Conservation (phyloP, 805 yeast species). For the Blastobotrys muscicola region DNA sequence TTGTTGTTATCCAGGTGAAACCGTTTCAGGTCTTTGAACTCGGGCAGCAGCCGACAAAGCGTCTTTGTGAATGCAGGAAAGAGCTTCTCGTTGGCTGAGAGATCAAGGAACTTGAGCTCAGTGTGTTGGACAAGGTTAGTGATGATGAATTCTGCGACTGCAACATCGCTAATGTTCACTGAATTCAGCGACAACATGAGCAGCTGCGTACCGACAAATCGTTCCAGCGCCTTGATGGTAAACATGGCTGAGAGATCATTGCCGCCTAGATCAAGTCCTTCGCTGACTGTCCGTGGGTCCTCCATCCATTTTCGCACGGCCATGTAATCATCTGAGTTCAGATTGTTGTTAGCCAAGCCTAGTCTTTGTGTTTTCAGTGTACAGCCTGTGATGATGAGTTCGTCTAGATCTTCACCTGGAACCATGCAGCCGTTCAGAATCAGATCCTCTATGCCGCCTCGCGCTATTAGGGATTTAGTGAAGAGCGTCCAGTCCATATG, state of each 20-base stretch:
- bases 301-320: slow-evolving; percentile 51
- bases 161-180: slow-evolving; percentile 43
- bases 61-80: slow-evolving; percentile 54
- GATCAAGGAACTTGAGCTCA: slow-evolving; percentile 59
- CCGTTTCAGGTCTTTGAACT: slow-evolving; percentile 53
- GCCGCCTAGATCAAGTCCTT: slow-evolving; percentile 78
- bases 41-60: slow-evolving; percentile 56
- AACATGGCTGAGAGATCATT: slow-evolving; percentile 41
- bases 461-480: slow-evolving; percentile 52
- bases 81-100: slow-evolving; percentile 58
- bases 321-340: slow-evolving; percentile 49
- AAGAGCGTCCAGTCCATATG: slow-evolving; percentile 79
- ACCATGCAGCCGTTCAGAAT: slow-evolving; percentile 68
- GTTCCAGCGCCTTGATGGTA: slow-evolving; percentile 4
- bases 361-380: slow-evolving; percentile 46
- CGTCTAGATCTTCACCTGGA: slow-evolving; percentile 37
- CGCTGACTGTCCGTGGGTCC: slow-evolving; percentile 32
- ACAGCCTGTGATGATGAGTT: slow-evolving; percentile 52
- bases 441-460: slow-evolving; percentile 75
- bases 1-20: slow-evolving; percentile 65
- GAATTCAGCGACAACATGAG: slow-evolving; percentile 52
- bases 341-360: slow-evolving; percentile 70
- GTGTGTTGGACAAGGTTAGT: slow-evolving; percentile 41
- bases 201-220: slow-evolving; percentile 19
- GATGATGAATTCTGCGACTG: slow-evolving; percentile 36